Evolutionary conservation across 306 rosid genomes (phyloP), one percentile per base, ranked within the genome.

Genomic region (Begonia masoniana): DNA sequence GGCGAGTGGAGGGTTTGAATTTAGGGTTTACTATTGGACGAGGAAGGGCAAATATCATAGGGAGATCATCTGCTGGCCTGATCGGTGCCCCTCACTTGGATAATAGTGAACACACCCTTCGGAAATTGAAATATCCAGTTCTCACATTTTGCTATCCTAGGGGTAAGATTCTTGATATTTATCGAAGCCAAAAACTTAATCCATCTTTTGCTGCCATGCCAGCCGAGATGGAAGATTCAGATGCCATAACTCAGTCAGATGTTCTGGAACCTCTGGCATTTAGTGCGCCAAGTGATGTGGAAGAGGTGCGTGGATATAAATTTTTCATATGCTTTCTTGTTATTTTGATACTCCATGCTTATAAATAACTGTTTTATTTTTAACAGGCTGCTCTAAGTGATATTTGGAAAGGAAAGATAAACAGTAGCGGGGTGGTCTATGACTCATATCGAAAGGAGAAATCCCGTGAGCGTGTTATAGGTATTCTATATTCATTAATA

Each of bases 121-220:
- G 74, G 41, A 59, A 67, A 67, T 74, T 74, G 31, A 69, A 58
- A 55, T 51, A 16, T 51, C 56, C 65, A 11, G 39, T 61, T 65
- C 66, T 59, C 60, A 62, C 53, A 16, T 79, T 68, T 71, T 68
- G 71, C 61, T 75, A 79, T 58, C 85, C 81, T 0, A 71, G 85
- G 74, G 81, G 74, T 36, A 79, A 79, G 62, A 78, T 79, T 72
- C 81, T 79, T 48, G 85, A 79, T 61, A 70, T 79, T 52, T 75
- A 79, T 66, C 66, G 85, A 13, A 68, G 46, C 67, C 68, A 48
- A 57, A 71, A 75, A 61, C 41, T 52, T 52, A 71, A 72, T 57
- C 46, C 65, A 49, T 71, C 60, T 4, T 68, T 71, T 63, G 57
- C 55, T 24, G 57, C 59, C 41, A 49, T 60, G 57, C 78, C 78